Evolutionary conservation across 257 asterid species (phyloP), one percentile per base, ranked within the genome.

Genomic region (Solanum sejunctum): DNA sequence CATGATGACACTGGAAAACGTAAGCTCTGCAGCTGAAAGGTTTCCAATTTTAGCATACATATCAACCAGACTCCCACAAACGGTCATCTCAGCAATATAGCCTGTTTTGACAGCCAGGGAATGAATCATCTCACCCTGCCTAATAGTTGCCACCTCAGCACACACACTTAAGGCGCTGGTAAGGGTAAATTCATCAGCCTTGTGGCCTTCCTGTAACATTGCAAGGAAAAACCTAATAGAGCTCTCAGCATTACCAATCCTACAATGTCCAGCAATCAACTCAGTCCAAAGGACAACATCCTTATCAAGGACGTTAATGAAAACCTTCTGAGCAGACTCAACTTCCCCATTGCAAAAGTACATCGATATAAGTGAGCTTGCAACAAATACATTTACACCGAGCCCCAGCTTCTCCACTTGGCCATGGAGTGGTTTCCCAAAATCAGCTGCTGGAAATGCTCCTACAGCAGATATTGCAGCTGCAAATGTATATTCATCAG

Each of bases 281-380:
- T 92, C 95, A 7, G 98, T 94, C 99, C 99, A 96, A 63, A 96
- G 92, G 89, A 96, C 93, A 5, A 83, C 87, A 89, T 96, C 99
- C 88, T 92, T 96, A n/a, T 72, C 81, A 5, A 26, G 23, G 86
- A 88, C 84, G 43, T 90, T 88, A 51, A 20, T 21, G 84, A 96
- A 96, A 39, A 94, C 87, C 91, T 90, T 91, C 56, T 75, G 90
- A 83, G 95, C 90, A 17, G 92, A 91, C 6, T 71, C 77, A 6
- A 80, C 39, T 83, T 96, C 94, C 7, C 83, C 91, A 55, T 88
- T 89, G 87, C 69, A 87, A 89, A 96, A 91, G 91, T 96, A 96
- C 98, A 94, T 91, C 20, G 92, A 88, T 70, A 94, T 47, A 80
- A 96, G 91, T 23, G 93, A 81, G 88, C 97, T 96, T 32, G 93